A percentile compares a stretch with the other conserved stretches of the same genome.
These are phyloP conservation scores for Omphalea diandra DNA, from an alignment of 441 rosid species.

Conservation along the genomic window DNA sequence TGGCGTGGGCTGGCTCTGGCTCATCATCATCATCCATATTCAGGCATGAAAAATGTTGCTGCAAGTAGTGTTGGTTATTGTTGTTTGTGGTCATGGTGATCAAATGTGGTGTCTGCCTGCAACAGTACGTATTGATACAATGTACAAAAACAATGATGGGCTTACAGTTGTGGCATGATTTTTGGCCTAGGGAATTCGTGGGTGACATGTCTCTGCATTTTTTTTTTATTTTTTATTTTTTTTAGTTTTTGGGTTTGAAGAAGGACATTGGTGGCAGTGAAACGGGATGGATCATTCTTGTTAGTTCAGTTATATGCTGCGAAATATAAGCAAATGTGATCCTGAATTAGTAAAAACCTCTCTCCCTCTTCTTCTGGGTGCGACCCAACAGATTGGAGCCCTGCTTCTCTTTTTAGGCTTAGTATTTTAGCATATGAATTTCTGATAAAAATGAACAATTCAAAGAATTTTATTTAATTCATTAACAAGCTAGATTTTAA, in stretches of 20 bases:
- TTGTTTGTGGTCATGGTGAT: neutral
- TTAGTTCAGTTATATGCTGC: neutral
- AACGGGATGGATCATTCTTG: neutral
- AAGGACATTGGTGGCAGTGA: no score
- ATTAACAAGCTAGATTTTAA: no score
- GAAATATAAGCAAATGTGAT: neutral
- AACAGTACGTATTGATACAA: no score
- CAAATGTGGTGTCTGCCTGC: neutral
- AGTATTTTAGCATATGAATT: no score
- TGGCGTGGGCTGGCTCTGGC: neutral
- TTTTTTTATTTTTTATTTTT: no score
- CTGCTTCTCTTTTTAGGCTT: no score
- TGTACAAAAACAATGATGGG: neutral
- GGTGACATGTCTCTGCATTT: neutral
- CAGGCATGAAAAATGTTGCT: no score
- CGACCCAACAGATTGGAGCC: constrained; percentile 4
- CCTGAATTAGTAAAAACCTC: neutral
- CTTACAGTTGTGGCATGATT: neutral
- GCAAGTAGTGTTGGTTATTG: no score
- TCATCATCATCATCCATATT: constrained; percentile 23
- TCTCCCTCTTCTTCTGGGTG: neutral
- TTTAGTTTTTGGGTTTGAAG: no score
- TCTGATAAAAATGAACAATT: no score
- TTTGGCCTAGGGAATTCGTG: neutral
- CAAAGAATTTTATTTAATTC: no score